These are phyloP conservation scores for Lentinus polychrous DNA, from an alignment of 1,284 basidiomycete genomes.

Conservation along the genomic window DNA sequence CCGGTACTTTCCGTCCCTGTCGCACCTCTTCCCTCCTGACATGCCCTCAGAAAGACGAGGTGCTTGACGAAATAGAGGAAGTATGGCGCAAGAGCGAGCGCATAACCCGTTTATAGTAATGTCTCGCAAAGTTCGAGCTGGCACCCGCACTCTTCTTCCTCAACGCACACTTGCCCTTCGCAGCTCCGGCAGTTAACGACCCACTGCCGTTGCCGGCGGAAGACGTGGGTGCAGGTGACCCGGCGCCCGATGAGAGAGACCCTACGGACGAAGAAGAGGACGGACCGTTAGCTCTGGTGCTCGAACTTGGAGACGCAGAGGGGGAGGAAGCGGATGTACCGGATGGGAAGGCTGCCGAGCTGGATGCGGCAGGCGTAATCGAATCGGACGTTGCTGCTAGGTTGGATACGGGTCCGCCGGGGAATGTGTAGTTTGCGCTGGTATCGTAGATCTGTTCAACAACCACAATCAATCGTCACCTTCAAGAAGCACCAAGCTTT, in stretches of 20 bases:
- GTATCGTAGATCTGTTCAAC: constrained; percentile 31
- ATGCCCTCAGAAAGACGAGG: too few species aligned
- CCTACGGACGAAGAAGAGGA: constrained; percentile 10
- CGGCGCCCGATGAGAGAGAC: constrained; percentile 11
- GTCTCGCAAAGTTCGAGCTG: too few species aligned
- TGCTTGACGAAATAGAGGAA: too few species aligned
- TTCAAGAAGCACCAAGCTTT: too few species aligned
- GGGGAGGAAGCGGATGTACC: constrained; percentile 7
- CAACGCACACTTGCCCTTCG: not conserved
- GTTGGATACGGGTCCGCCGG: constrained; percentile 28
- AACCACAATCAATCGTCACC: too few species aligned
- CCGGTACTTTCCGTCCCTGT: too few species aligned
- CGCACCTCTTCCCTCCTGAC: too few species aligned
- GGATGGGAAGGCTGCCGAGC: constrained; percentile 10
- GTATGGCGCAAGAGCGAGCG: too few species aligned
- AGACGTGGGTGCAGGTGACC: constrained; percentile 4
- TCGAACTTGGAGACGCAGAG: constrained; percentile 7
- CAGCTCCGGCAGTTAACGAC: constrained; percentile 9
- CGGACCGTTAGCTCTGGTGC: constrained; percentile 2
- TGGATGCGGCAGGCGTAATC: constrained; percentile 11
- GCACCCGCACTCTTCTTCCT: too few species aligned
- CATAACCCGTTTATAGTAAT: too few species aligned
- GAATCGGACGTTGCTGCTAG: constrained; percentile 16
- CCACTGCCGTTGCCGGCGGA: constrained; percentile 10
- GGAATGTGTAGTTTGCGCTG: constrained; percentile 28